phyloP scores from a whole-genome alignment of 495 filamentous ascomycete species.

The Neurospora sp. region DNA sequence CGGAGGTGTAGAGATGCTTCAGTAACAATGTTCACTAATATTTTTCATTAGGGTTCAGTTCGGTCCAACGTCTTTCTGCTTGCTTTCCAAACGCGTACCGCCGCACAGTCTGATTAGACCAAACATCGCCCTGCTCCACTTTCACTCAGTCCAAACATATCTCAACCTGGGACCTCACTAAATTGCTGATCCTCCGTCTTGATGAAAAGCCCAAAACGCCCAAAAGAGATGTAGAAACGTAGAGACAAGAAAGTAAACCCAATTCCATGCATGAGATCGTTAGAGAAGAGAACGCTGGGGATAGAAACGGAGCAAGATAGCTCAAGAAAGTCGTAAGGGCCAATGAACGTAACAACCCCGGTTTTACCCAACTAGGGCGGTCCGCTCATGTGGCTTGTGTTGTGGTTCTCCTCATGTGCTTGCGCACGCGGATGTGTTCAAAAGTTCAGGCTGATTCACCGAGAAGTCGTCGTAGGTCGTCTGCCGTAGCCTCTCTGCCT shows the following conservation, averaged over 20 bases:
- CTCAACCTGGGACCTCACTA: not conserved
- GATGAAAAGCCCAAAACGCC: not conserved
- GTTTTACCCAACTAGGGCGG: not conserved
- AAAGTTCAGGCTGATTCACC: not conserved
- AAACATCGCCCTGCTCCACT: not conserved
- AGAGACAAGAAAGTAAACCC: not conserved
- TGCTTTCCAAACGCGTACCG: not conserved
- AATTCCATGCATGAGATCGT: not conserved
- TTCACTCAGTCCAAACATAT: not conserved
- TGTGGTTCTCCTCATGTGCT: not conserved
- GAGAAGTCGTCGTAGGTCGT: not conserved
- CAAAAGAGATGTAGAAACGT: not conserved
- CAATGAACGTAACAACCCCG: not conserved
- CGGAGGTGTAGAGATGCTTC: not conserved
- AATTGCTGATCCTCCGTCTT: not conserved
- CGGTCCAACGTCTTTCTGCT: not conserved
- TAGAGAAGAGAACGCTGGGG: not conserved
- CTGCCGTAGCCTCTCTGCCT: not conserved
- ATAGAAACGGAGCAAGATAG: not conserved
- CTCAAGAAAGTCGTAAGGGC: not conserved
- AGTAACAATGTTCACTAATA: not conserved
- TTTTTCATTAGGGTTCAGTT: not conserved
- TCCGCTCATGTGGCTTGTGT: not conserved
- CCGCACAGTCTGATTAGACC: not conserved
- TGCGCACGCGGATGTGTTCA: not conserved